Conservation (phyloP, 2,329 filamentous ascomycete species). For the Microsporum canis region DNA sequence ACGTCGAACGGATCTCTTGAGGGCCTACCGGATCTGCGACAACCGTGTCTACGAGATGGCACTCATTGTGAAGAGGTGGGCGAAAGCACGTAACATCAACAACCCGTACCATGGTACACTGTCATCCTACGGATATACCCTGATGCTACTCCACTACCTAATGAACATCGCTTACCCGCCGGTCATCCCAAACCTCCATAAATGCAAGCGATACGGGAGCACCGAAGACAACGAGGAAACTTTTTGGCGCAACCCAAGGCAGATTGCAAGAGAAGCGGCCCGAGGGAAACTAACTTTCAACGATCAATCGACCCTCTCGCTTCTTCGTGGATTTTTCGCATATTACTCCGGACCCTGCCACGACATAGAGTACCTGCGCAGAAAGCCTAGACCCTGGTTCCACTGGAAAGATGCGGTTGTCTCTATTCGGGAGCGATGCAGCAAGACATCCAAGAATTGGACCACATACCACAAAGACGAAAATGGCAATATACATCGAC, state of each 20-base stretch:
- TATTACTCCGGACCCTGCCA: conserved; percentile 56
- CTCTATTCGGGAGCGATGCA: conserved; percentile 59
- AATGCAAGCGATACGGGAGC: conserved; percentile 30
- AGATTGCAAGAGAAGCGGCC: conserved; percentile 52
- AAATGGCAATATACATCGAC: conserved; percentile 66
- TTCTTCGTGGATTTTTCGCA: conserved; percentile 76
- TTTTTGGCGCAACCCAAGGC: conserved; percentile 66
- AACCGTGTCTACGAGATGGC: conserved; percentile 65
- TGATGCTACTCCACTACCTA: conserved; percentile 87
- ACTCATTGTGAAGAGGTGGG: conserved; percentile 84
- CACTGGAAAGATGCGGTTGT: conserved; percentile 72
- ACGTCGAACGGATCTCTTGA: conserved; percentile 70
- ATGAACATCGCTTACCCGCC: conserved; percentile 71
- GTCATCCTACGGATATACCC: conserved; percentile 79
- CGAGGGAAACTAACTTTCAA: conserved; percentile 56
- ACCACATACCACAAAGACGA: conserved; percentile 60
- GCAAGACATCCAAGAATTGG: conserved; percentile 74
- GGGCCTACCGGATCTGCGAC: conserved; percentile 73
- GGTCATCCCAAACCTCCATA: conserved; percentile 64
- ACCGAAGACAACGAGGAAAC: conserved; percentile 59
- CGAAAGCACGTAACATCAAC: conserved; percentile 74
- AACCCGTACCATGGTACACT: conserved; percentile 75
- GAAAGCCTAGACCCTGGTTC: conserved; percentile 40
- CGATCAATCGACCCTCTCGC: conserved; percentile 53
- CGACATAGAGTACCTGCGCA: not conserved